Evolutionary conservation across 306 rosid species (phyloP).

Genomic region (Pyrus bretschneideri): DNA sequence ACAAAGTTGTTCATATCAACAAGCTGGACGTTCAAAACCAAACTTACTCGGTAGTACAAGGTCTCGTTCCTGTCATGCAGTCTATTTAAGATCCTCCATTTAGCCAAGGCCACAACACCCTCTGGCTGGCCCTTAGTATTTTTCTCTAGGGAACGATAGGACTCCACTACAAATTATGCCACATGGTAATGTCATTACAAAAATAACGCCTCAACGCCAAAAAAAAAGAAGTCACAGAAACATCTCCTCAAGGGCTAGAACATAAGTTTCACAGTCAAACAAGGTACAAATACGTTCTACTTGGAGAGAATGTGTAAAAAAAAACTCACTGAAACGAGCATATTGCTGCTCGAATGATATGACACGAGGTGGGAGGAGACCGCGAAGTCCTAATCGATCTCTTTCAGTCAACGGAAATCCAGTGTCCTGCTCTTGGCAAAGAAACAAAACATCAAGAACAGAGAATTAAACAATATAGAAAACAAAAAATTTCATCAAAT

Average conservation of each 20-base stretch:
- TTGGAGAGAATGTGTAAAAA: slow-evolving; percentile 3
- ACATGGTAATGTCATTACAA: slow-evolving; percentile 5
- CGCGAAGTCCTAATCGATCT: slow-evolving; percentile 94
- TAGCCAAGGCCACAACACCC: slow-evolving; percentile 64
- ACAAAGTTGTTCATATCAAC: slow-evolving; percentile 7
- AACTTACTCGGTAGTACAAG: slow-evolving; percentile 85
- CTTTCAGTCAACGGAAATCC: slow-evolving; percentile 94
- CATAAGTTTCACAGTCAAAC: background rate
- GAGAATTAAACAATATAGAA: background rate
- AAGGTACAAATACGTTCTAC: background rate
- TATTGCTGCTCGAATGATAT: slow-evolving; percentile 94
- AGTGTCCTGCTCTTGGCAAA: slow-evolving; percentile 67
- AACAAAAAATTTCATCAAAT: background rate
- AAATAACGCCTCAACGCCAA: background rate
- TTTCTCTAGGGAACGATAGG: slow-evolving; percentile 88
- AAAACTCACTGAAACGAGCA: slow-evolving; percentile 82
- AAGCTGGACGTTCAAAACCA: slow-evolving; percentile 9
- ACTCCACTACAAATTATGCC: slow-evolving; percentile 60
- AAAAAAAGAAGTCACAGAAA: background rate
- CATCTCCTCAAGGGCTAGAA: background rate
- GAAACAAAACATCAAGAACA: slow-evolving; percentile 1
- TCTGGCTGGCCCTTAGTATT: slow-evolving; percentile 75
- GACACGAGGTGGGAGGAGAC: slow-evolving; percentile 96
- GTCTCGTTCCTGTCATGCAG: slow-evolving; percentile 97
- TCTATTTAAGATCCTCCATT: slow-evolving; percentile 97